These are phyloP conservation scores for Lotus japonicus DNA, from an alignment of 306 rosid species.

Conservation along the genomic window DNA sequence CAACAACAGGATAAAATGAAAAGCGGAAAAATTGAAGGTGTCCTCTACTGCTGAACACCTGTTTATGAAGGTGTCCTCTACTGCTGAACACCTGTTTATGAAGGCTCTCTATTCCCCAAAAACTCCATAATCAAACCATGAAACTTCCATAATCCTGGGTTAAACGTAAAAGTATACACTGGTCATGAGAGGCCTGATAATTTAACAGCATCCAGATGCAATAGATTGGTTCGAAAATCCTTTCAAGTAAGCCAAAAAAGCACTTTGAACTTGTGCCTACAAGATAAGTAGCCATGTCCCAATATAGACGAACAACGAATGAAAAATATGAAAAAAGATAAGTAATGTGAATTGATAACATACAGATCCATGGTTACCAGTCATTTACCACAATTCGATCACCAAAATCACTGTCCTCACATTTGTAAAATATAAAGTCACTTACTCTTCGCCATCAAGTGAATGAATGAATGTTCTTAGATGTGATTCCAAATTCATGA, in stretches of 20 bases:
- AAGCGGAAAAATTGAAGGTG: background rate
- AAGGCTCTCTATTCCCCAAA: background rate
- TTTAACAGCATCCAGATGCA: too few relatives aligned
- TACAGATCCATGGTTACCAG: background rate
- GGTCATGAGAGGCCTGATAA: too few relatives aligned
- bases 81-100: background rate
- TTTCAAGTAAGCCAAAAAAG: background rate
- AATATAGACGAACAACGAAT: background rate
- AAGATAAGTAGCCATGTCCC: background rate
- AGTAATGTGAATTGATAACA: background rate
- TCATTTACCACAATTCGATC: background rate
- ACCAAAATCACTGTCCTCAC: background rate
- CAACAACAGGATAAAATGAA: background rate
- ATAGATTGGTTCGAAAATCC: background rate
- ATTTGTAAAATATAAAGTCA: background rate
- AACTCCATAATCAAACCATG: background rate
- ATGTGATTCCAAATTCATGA: background rate
- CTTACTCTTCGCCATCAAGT: background rate
- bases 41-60: background rate
- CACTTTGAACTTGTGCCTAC: background rate
- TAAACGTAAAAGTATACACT: background rate
- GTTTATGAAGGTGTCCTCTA: background rate
- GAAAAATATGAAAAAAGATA: background rate
- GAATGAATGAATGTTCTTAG: background rate
- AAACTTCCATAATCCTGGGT: background rate